Evolutionary conservation across 2,329 filamentous ascomycete species (phyloP), one percentile per base, ranked within the genome.

Genomic region (Aspergillus sp.): DNA sequence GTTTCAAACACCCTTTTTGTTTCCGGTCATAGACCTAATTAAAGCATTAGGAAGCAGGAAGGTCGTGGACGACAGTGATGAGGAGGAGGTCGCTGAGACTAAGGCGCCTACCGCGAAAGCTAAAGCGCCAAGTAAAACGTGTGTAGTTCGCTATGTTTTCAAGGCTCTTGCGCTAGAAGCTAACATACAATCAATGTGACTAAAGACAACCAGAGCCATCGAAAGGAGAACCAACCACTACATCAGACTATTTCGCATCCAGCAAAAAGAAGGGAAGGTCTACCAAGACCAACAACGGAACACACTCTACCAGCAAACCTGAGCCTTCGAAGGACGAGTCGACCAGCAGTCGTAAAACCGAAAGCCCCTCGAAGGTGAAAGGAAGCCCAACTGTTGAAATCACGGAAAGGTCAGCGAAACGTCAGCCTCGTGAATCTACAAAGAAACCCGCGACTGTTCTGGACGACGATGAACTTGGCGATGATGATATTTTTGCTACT

Each of bases 401-500:
- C 57, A 76, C 73, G 4, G 57, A 57, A 42, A 52, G 54, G 10
- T 43, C 53, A 7, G 41, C 46, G 1, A 61, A 55, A 27, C 45
- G 45, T 29, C 41, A 44, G 6, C 43, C 55, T 10, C 54, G 46
- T 34, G 46, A 43, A 26, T 40, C 49, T 7, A 44, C 56, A 9
- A 65, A 69, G 48, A 70, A 66, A 55, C 64, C 61, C 62, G 65
- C 50, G 47, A 46, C 48, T 51, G 59, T 52, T 53, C 19, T 85
- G 54, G 79, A 87, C 19, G 84, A 86, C 45, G 83, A 82, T 32
- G 75, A 87, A 40, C 83, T 79, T 40, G 76, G 69, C 3, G 85
- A 80, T n/a, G 85, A 88, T 53, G 90, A 95, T 57, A 89, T 95
- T 19, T 90, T 90, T 65, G 85, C 83, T 9, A 83, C 85, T 3